A percentile compares a stretch with the other conserved stretches of the same genome.
Conservation (phyloP, 768 basidiomycete genomes). For the Rhodotorula paludigena region DNA sequence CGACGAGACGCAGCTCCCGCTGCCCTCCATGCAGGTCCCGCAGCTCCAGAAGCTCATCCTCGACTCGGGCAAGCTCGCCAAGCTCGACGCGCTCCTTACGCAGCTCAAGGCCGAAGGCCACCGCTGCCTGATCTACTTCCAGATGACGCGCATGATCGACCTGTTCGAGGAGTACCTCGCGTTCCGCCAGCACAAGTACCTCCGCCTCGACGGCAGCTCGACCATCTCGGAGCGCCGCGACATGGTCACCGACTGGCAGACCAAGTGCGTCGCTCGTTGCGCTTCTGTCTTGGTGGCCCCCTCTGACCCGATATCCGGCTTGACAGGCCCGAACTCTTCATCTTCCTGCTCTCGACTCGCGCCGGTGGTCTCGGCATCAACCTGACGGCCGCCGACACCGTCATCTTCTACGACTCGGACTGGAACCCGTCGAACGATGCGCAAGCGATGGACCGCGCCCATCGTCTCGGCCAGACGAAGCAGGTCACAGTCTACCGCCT, state of each 20-base stretch:
- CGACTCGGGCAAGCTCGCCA: conserved; percentile 92
- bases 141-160: conserved; percentile 99
- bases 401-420: conserved; percentile 90
- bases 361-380: conserved; percentile 80
- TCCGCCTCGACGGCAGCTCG: conserved; percentile 56
- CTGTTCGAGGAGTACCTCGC: conserved; percentile 98
- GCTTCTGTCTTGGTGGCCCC: background rate
- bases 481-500: conserved; percentile 57
- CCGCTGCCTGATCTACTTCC: conserved; percentile 93
- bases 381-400: conserved; percentile 51
- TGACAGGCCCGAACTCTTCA: conserved; percentile 81
- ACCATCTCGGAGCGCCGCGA: conserved; percentile 93
- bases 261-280: conserved; percentile 57
- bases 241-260: conserved; percentile 99
- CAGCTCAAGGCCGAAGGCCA: conserved; percentile 90
- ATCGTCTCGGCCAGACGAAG: conserved; percentile 92
- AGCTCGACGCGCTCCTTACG: conserved; percentile 79
- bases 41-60: conserved; percentile 90
- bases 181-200: conserved; percentile 62
- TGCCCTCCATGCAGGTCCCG: conserved; percentile 82
- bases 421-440: conserved; percentile 75
- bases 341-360: conserved; percentile 81
- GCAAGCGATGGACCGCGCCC: conserved; percentile 88
- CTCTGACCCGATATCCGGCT: background rate
- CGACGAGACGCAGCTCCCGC: conserved; percentile 66